These are phyloP conservation scores for Magnaporthales sp. DNA, from an alignment of 2,329 filamentous ascomycete genomes.

Conservation along the genomic window DNA sequence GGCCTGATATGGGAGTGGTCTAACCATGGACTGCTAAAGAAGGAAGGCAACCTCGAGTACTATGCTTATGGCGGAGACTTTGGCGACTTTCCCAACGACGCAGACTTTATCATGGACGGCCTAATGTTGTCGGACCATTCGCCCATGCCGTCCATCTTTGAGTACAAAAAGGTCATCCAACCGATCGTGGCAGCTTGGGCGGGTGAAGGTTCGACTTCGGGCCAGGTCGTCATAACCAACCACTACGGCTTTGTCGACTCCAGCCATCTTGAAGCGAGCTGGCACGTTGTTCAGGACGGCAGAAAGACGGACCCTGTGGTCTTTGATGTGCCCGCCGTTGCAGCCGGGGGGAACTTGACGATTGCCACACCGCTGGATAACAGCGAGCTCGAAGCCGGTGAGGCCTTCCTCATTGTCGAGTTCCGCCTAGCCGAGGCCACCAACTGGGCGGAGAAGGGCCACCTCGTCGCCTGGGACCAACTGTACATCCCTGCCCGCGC, in stretches of 20 bases:
- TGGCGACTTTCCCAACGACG: constrained; percentile 50
- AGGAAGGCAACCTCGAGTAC: constrained; percentile 24
- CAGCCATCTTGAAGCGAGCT: constrained; percentile 19
- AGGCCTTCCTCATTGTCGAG: neutral
- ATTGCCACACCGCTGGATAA: neutral
- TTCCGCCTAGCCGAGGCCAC: neutral
- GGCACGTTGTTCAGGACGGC: constrained; percentile 9
- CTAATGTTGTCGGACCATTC: constrained; percentile 34
- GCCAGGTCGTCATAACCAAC: constrained; percentile 25
- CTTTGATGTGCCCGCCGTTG: neutral
- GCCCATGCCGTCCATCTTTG: constrained; percentile 30
- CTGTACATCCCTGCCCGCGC: neutral
- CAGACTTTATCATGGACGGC: constrained; percentile 50
- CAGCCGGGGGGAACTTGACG: neutral
- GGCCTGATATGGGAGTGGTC: constrained; percentile 60
- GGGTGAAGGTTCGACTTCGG: constrained; percentile 7
- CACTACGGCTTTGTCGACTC: constrained; percentile 25
- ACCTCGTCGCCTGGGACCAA: neutral
- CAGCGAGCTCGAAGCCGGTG: neutral
- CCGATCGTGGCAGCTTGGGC: constrained; percentile 32
- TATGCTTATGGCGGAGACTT: constrained; percentile 56
- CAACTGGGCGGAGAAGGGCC: neutral
- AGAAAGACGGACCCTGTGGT: neutral
- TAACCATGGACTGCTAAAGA: constrained; percentile 33
- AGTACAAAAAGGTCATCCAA: constrained; percentile 38